Percentiles rank a stretch among this genome's conserved stretches.
Conservation (phyloP, 2,329 filamentous ascomycete species). For the Teratosphaeria epicoccoides region DNA sequence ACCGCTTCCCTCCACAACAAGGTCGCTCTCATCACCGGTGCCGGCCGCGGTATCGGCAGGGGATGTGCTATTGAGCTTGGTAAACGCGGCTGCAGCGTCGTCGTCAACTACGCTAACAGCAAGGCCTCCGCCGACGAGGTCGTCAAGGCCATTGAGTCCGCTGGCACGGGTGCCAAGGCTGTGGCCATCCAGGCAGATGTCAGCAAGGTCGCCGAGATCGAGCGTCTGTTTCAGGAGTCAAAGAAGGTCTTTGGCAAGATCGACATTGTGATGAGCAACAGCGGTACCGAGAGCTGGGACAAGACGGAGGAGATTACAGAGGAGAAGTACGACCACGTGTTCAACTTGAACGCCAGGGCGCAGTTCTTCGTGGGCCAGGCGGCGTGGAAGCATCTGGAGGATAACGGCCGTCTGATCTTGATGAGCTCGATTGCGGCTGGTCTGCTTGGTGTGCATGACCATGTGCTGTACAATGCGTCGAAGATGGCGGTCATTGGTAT, state of each 20-base stretch:
- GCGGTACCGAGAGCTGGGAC: slow-evolving; percentile 55
- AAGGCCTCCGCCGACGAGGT: slow-evolving; percentile 40
- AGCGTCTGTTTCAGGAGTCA: slow-evolving; percentile 41
- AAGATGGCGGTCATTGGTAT: slow-evolving; percentile 66
- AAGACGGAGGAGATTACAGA: slow-evolving; percentile 57
- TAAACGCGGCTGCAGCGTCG: slow-evolving; percentile 51
- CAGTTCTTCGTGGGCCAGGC: slow-evolving; percentile 73
- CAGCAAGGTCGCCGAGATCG: slow-evolving; percentile 45
- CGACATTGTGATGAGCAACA: slow-evolving; percentile 44
- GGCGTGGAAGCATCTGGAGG: slow-evolving; percentile 58
- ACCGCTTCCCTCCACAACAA: slow-evolving; percentile 42
- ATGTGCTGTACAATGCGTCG: slow-evolving; percentile 60
- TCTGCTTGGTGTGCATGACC: slow-evolving; percentile 57
- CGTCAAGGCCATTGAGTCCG: slow-evolving; percentile 34
- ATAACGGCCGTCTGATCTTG: slow-evolving; percentile 62
- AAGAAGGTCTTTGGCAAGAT: slow-evolving; percentile 33
- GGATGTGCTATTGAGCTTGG: slow-evolving; percentile 59
- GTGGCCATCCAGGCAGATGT: slow-evolving; percentile 52
- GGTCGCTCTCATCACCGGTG: slow-evolving; percentile 53
- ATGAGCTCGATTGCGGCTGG: slow-evolving; percentile 62
- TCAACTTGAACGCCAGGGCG: slow-evolving; percentile 56
- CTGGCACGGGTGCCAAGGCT: slow-evolving; percentile 40
- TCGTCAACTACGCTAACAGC: slow-evolving; percentile 55
- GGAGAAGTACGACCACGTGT: slow-evolving; percentile 62
- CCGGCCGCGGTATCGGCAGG: slow-evolving; percentile 55